A percentile compares a stretch with the other conserved stretches of the same genome.
Evolutionary conservation across 2,329 filamentous ascomycete genomes (phyloP).

Genomic region (Paecilomyces formosus): DNA sequence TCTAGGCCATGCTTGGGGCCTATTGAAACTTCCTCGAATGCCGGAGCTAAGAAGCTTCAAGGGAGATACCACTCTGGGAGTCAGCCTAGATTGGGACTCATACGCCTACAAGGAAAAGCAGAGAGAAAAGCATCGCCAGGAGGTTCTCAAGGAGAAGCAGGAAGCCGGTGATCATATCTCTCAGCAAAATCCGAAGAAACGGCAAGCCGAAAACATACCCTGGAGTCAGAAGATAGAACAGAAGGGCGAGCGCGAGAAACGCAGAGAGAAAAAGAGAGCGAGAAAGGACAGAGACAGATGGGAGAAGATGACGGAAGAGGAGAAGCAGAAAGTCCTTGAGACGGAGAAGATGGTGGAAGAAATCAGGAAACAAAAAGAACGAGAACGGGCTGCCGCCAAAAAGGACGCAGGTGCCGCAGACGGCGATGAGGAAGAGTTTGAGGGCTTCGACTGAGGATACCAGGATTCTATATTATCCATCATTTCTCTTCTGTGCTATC

Average conservation of each 20-base stretch:
- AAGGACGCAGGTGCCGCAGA: conserved; percentile 10
- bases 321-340: conserved; percentile 56
- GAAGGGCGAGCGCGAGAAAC: conserved; percentile 54
- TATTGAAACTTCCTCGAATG: conserved; percentile 86
- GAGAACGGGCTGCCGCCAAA: conserved; percentile 14
- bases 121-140: conserved; percentile 58
- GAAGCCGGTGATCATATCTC: conserved; percentile 26
- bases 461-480: conserved; percentile 1
- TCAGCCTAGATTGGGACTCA: conserved; percentile 54
- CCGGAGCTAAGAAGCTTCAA: conserved; percentile 73
- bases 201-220: conserved; percentile 52
- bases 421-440: conserved; percentile 45
- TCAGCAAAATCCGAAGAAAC: conserved; percentile 43
- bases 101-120: conserved; percentile 66
- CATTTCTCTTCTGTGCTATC: conserved; percentile 1
- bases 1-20: conserved; percentile 73
- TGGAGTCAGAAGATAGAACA: conserved; percentile 67
- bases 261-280: conserved; percentile 58
- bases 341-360: conserved; percentile 57
- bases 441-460: conserved; percentile 46
- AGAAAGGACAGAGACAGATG: conserved; percentile 57
- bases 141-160: conserved; percentile 45
- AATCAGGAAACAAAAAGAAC: conserved; percentile 52
- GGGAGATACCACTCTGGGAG: conserved; percentile 55
- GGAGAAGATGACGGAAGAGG: conserved; percentile 62